phyloP scores from a whole-genome alignment of 73 alveolate genomes.

The Tetrahymena thermophila region DNA sequence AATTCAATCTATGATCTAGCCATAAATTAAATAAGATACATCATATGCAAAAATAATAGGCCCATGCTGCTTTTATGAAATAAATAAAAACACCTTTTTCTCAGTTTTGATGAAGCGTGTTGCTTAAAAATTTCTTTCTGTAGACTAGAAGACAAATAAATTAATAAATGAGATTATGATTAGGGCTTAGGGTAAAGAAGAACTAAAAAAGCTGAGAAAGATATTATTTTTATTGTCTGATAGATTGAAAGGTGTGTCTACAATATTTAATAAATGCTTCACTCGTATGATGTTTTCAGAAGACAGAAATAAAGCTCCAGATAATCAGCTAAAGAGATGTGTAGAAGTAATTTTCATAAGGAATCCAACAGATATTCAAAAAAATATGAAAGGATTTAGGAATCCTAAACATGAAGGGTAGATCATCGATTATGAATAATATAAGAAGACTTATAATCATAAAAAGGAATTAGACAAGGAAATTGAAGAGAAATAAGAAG shows the following conservation, averaged over 20 bases:
- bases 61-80: background rate
- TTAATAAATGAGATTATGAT: background rate
- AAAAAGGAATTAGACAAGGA: background rate
- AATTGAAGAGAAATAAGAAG: background rate
- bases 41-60: background rate
- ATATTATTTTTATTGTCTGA: background rate
- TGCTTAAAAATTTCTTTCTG: background rate
- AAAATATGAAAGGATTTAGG: background rate
- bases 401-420: background rate
- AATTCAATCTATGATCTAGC: no score
- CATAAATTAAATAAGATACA: no score
- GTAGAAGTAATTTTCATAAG: background rate
- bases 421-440: background rate
- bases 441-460: background rate
- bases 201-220: background rate
- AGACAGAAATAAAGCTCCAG: background rate
- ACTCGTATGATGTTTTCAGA: background rate
- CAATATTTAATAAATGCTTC: background rate
- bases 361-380: background rate
- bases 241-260: background rate
- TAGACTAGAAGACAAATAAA: background rate
- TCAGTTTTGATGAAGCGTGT: background rate
- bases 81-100: background rate
- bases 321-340: background rate
- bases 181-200: background rate